Percentiles rank a stretch among this genome's conserved stretches.
Conservation (phyloP, 1,284 basidiomycete species). For the Ustilago curta region DNA sequence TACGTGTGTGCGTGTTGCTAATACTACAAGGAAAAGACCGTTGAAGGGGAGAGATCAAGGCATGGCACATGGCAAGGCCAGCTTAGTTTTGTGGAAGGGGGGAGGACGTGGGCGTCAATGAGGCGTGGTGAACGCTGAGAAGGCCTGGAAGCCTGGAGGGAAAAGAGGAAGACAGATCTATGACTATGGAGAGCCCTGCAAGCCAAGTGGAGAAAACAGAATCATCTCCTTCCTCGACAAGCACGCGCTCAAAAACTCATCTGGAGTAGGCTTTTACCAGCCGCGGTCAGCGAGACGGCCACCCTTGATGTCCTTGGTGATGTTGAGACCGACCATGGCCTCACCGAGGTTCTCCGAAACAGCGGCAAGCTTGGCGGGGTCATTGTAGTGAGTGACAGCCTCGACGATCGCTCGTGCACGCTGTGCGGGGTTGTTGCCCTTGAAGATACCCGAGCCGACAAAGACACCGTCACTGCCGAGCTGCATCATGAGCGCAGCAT, state of each 20-base stretch:
- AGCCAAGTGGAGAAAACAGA: background rate
- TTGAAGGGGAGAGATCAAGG: conserved; percentile 24
- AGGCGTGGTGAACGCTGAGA: conserved; percentile 32
- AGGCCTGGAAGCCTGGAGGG: background rate
- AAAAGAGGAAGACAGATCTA: conserved; percentile 1
- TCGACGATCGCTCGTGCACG: conserved; percentile 97
- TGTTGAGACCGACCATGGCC: conserved; percentile 92
- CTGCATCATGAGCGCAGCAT: conserved; percentile 99
- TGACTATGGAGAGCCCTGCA: background rate
- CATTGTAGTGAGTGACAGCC: conserved; percentile 89
- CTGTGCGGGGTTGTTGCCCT: conserved; percentile 90
- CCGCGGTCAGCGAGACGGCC: conserved; percentile 64
- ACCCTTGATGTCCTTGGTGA: conserved; percentile 70
- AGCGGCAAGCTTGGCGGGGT: conserved; percentile 71
- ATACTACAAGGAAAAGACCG: conserved; percentile 38
- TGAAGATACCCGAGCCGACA: conserved; percentile 70
- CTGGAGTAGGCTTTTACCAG: conserved; percentile 44
- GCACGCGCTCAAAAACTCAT: too few relatives aligned
- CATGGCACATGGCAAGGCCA: background rate
- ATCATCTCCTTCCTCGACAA: background rate
- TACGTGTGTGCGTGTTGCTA: conserved; percentile 31
- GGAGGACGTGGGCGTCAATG: background rate
- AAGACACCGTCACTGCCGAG: conserved; percentile 92
- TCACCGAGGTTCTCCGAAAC: conserved; percentile 88
- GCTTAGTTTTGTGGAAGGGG: background rate